Evolutionary conservation across 352 stramenopile species (phyloP), one percentile per base, ranked within the genome.

Genomic region (Halophytophthora polymorphica): DNA sequence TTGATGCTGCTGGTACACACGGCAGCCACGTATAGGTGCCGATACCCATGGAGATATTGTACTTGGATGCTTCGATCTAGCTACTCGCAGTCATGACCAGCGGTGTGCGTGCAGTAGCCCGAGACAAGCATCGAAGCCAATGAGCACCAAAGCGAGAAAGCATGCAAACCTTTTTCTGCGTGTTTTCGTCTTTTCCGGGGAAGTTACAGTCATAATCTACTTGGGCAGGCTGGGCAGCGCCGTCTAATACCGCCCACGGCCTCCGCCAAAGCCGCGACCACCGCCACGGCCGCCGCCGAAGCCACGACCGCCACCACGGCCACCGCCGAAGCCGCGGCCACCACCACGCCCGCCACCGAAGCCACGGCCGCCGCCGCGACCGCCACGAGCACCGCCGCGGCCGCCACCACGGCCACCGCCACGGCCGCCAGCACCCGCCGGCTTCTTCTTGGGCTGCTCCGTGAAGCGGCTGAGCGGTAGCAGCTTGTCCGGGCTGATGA

Each of bases 401-500:
- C 77, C 61, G 19, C 75, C 54, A 50, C 67, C 58, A 23, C 74
- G 77, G 25, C 77, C 73, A 28, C 79, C 53, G 40, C 70, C 50
- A 48, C 69, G 54, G 46, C 68, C 62, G 40, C 74, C 66, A 43
- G 58, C 61, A 45, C 61, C 71, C 39, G 72, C 68, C 18, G 64
- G 53, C 39, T 81, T 62, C 62, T 80, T 89, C 56, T 81, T 86
- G 29, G 70, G 75, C 60, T 96, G 90, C 72, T 97, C 92, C 37
- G 95, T 99, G 74, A 99, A 99, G 46, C 96, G 78, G 40, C 79
- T 85, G 43, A 99, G 68, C 13, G 96, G 96, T 38, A 99, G 77
- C 36, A 99, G 76, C 65, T 99, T 99, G 64, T 99, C 93, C 2
- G 95, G 90, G 56, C 90, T 97, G 71, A 99, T 97, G 61, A 94